Evolutionary conservation across 176 grass and related monocot species (phyloP).

Genomic region (Raddia guianensis): DNA sequence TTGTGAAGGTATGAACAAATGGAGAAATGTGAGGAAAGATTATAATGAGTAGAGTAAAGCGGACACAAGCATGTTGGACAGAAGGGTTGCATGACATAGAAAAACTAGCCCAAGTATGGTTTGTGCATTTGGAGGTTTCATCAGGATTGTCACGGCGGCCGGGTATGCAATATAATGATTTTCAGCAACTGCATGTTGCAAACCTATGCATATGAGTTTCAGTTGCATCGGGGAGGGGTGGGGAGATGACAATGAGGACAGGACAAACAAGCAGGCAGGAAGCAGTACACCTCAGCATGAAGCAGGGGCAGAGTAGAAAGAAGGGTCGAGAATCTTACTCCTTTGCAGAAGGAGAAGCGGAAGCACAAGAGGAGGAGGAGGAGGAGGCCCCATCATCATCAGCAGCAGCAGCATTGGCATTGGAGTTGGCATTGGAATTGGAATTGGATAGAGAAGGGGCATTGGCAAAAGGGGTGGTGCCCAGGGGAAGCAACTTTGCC

Average conservation of each 20-base stretch:
- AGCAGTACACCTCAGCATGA: no score
- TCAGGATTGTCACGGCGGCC: not conserved
- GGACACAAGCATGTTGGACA: not conserved
- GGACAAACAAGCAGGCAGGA: no score
- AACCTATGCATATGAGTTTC: not conserved
- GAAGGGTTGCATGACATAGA: no score
- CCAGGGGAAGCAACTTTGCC: slow-evolving; percentile 27
- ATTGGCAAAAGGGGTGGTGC: not conserved
- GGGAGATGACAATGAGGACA: no score
- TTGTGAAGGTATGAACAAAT: slow-evolving; percentile 32
- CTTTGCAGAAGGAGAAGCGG: not conserved
- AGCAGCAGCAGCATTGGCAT: no score
- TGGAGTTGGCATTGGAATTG: no score
- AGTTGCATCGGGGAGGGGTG: no score
- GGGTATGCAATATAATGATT: not conserved
- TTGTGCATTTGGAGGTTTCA: not conserved
- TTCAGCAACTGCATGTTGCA: not conserved
- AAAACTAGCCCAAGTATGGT: not conserved
- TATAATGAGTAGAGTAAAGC: not conserved
- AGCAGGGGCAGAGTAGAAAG: no score
- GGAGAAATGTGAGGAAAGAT: slow-evolving; percentile 21
- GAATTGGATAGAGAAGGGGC: not conserved
- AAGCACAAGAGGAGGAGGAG: not conserved
- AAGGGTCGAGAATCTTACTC: not conserved
- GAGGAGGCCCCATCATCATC: not conserved